Evolutionary conservation across 257 asterid genomes (phyloP).

Genomic region (Nicotiana sylvestris): DNA sequence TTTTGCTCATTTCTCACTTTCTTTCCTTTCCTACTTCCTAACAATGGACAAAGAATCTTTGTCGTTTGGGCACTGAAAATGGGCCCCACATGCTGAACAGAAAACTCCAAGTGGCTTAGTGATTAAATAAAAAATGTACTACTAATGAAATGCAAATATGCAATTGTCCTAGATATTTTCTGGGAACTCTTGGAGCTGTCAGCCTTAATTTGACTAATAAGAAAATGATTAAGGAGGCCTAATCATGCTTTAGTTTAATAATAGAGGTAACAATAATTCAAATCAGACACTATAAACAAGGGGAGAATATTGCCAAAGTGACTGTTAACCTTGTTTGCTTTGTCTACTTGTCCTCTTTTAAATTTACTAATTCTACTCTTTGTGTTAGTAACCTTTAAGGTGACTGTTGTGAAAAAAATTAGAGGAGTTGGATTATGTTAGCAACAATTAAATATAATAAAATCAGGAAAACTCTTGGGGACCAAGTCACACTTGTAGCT

Average conservation of each 20-base stretch:
- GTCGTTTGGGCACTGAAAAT: not conserved
- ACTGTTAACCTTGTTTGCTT: not conserved
- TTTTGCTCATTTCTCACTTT: not conserved
- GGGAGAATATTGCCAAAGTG: not conserved
- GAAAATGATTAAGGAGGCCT: not conserved
- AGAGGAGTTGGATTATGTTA: too few species aligned
- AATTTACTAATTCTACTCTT: too few species aligned
- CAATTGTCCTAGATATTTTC: constrained; percentile 13
- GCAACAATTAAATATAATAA: too few species aligned
- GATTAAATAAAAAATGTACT: not conserved
- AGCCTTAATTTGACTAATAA: not conserved
- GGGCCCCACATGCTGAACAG: constrained; percentile 9
- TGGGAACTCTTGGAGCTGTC: not conserved
- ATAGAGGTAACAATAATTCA: not conserved
- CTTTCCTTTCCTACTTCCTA: not conserved
- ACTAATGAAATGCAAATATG: not conserved
- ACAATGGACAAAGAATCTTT: not conserved
- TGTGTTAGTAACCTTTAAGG: too few species aligned
- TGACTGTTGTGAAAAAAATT: too few species aligned
- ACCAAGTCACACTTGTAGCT: too few species aligned
- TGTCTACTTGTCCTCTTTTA: not conserved
- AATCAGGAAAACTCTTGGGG: too few species aligned
- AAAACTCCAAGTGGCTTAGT: not conserved
- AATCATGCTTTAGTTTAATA: not conserved
- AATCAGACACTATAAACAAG: not conserved